A percentile compares a stretch with the other conserved stretches of the same genome.
phyloP scores from a whole-genome alignment of 2,329 filamentous ascomycete species.

The Xylariaceae sp. region DNA sequence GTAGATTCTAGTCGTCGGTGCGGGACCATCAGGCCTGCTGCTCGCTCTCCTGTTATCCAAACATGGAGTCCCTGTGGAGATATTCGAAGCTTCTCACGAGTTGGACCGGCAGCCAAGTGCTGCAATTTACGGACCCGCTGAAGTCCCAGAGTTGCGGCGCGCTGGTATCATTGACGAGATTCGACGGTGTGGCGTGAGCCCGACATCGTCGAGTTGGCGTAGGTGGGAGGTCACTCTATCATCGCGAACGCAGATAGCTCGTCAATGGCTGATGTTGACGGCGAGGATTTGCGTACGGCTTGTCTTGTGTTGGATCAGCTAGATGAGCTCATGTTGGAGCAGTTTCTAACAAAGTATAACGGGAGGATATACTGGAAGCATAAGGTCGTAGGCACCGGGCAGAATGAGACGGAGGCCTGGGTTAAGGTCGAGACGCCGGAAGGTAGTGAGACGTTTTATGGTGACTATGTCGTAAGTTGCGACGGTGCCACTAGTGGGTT shows the following conservation, averaged over 20 bases:
- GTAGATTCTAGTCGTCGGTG: constrained; percentile 46
- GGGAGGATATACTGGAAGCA: constrained; percentile 44
- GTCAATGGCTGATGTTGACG: constrained; percentile 36
- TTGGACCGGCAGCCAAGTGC: constrained; percentile 59
- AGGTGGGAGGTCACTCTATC: constrained; percentile 33
- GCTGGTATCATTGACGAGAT: constrained; percentile 51
- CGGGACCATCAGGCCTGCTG: constrained; percentile 47
- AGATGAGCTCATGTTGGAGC: constrained; percentile 42
- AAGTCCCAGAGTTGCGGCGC: constrained; percentile 53
- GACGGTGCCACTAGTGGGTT: constrained; percentile 51
- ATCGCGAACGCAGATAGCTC: constrained; percentile 38
- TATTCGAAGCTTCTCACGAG: constrained; percentile 52
- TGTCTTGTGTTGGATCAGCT: constrained; percentile 43
- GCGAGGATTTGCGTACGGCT: constrained; percentile 39
- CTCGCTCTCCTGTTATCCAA: constrained; percentile 51
- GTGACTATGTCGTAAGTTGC: constrained; percentile 54
- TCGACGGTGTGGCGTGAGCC: constrained; percentile 36
- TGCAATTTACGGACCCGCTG: constrained; percentile 57
- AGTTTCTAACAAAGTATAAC: constrained; percentile 34
- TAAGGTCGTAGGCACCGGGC: constrained; percentile 43
- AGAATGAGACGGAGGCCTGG: constrained; percentile 45
- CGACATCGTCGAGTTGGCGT: constrained; percentile 41
- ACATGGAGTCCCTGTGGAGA: constrained; percentile 47
- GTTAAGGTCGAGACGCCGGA: constrained; percentile 40
- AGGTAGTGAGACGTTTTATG: constrained; percentile 37